Evolutionary conservation across 352 stramenopile genomes (phyloP).

Genomic region (Globisporangium paddicum): DNA sequence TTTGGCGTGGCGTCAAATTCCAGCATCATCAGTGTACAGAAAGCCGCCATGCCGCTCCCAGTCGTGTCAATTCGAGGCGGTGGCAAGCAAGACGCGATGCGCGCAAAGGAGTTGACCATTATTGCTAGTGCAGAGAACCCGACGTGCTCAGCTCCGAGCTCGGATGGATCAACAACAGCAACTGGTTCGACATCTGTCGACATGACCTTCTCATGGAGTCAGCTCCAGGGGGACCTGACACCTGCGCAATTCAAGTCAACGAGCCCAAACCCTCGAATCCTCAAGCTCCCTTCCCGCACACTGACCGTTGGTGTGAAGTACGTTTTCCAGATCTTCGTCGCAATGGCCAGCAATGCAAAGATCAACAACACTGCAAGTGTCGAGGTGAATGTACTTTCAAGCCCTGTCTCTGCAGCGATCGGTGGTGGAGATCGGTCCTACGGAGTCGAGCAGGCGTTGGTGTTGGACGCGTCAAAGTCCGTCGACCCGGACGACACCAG

Average conservation of each 20-base stretch:
- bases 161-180: conserved; percentile 2
- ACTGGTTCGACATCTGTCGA: conserved; percentile 22
- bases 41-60: conserved; percentile 43
- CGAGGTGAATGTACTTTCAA: conserved; percentile 34
- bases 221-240: conserved; percentile 40
- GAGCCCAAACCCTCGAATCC: conserved; percentile 44
- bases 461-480: conserved; percentile 45
- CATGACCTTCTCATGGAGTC: conserved; percentile 52
- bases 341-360: conserved; percentile 36
- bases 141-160: conserved; percentile 24
- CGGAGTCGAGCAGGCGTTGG: conserved; percentile 44
- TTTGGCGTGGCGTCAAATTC: conserved; percentile 43
- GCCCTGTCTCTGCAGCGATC: conserved; percentile 32
- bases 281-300: conserved; percentile 42
- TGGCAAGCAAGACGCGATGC: conserved; percentile 26
- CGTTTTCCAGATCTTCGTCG: conserved; percentile 50
- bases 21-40: conserved; percentile 33
- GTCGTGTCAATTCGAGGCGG: conserved; percentile 52
- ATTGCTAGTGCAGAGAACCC: conserved; percentile 37
- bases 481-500: conserved; percentile 38
- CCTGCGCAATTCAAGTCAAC: conserved; percentile 39
- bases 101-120: conserved; percentile 41
- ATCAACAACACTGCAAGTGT: conserved; percentile 52
- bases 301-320: conserved; percentile 53
- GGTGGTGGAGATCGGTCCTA: conserved; percentile 42